Conservation (phyloP, 2,329 filamentous ascomycete species). For the Monosporascus sp. region DNA sequence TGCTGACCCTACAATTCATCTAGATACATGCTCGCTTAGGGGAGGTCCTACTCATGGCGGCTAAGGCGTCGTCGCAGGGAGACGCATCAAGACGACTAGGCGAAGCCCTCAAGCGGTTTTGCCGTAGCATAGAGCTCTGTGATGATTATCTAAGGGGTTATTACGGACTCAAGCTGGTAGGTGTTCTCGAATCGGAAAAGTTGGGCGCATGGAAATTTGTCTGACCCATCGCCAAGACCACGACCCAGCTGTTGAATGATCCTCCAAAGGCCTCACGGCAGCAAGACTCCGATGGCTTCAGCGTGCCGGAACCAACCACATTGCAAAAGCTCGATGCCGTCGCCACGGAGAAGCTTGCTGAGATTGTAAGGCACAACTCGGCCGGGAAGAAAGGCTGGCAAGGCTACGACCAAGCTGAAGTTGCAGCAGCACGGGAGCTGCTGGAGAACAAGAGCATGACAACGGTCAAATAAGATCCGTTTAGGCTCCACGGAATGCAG, state of each 20-base stretch:
- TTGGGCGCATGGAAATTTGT: background rate
- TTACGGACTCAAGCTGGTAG: conserved; percentile 80
- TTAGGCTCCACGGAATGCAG: too few species aligned
- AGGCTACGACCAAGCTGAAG: conserved; percentile 66
- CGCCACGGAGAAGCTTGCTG: conserved; percentile 68
- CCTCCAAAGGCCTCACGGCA: conserved; percentile 39
- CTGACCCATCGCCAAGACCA: conserved; percentile 36
- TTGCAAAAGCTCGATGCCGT: conserved; percentile 65
- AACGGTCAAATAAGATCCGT: conserved; percentile 36
- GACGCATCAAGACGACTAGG: conserved; percentile 50
- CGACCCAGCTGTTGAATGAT: conserved; percentile 44
- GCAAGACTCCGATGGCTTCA: conserved; percentile 43
- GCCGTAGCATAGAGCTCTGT: conserved; percentile 87
- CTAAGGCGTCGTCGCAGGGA: conserved; percentile 37
- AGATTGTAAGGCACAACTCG: conserved; percentile 64
- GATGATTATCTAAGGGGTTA: conserved; percentile 88
- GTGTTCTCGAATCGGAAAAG: conserved; percentile 16
- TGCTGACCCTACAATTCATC: conserved; percentile 22
- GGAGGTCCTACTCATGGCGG: conserved; percentile 73
- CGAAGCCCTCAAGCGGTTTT: conserved; percentile 79
- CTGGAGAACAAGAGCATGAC: conserved; percentile 48
- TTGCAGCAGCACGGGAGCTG: conserved; percentile 65
- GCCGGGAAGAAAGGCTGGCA: conserved; percentile 61
- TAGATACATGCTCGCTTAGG: conserved; percentile 83
- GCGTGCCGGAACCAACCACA: conserved; percentile 51